phyloP scores from a whole-genome alignment of 2,329 filamentous ascomycete species.

The Aureobasidium sp. region DNA sequence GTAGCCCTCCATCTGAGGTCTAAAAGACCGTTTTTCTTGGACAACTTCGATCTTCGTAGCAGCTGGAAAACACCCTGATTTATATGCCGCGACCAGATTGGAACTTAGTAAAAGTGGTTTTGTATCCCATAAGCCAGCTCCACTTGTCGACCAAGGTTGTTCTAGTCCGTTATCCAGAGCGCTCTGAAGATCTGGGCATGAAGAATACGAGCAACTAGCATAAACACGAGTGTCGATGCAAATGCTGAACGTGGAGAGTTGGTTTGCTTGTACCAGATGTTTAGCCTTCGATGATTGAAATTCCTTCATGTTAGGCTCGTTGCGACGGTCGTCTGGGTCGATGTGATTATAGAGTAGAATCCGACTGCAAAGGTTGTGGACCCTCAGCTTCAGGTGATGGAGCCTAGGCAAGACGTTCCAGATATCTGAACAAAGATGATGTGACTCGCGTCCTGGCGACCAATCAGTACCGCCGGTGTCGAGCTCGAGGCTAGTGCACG shows the following conservation, averaged over 20 bases:
- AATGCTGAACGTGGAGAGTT: background rate
- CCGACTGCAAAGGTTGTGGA: background rate
- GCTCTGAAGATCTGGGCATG: background rate
- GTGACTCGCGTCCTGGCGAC: background rate
- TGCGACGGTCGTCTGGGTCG: background rate
- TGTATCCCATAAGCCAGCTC: no score
- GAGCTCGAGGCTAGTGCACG: background rate
- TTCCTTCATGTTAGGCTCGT: background rate
- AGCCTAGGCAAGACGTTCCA: background rate
- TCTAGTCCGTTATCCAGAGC: no score
- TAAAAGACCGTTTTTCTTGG: no score
- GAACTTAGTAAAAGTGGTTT: no score
- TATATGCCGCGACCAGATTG: no score
- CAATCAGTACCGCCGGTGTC: background rate
- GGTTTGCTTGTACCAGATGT: background rate
- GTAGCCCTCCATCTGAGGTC: no score
- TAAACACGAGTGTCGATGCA: background rate
- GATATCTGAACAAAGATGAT: background rate
- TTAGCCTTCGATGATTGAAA: background rate
- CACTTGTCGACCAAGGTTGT: no score
- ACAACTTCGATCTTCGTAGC: no score
- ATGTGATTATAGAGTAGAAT: background rate
- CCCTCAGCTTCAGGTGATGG: background rate
- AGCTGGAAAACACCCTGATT: no score
- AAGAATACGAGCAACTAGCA: background rate